These are phyloP conservation scores for Dactylis glomerata DNA, from an alignment of 176 grass and related monocot species.

Conservation along the genomic window DNA sequence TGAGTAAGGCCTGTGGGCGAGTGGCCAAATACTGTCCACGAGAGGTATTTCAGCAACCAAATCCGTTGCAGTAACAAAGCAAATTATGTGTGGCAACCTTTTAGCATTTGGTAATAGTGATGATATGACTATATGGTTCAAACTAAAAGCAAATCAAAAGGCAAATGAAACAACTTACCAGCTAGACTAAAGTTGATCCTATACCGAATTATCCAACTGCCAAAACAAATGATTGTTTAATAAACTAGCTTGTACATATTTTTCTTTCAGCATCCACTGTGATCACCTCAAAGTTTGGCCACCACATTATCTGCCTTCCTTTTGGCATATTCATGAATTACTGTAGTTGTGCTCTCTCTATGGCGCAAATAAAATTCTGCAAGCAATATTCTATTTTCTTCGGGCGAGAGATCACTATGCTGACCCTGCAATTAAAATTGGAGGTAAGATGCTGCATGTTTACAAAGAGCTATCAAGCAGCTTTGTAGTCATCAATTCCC, in stretches of 20 bases:
- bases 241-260: not conserved
- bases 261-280: not conserved
- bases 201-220: not conserved
- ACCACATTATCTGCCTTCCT: conserved; percentile 47
- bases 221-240: conserved; percentile 11
- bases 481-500: not conserved
- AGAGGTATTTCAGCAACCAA: not conserved
- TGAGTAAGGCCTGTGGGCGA: not conserved
- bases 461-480: conserved; percentile 12
- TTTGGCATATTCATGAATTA: conserved; percentile 87
- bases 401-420: conserved; percentile 72
- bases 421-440: conserved; percentile 51
- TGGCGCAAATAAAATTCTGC: conserved; percentile 94
- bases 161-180: conserved; percentile 27
- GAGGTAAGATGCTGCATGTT: conserved; percentile 25
- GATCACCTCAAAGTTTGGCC: conserved; percentile 36
- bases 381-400: conserved; percentile 87
- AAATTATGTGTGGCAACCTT: not conserved
- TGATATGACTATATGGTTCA: not conserved
- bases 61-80: not conserved
- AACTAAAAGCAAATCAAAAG: not conserved
- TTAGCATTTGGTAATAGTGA: not conserved
- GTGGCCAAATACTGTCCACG: not conserved
- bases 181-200: not conserved
- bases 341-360: conserved; percentile 54